Conservation (phyloP, 2,329 filamentous ascomycete genomes). For the Colletotrichum horii region DNA sequence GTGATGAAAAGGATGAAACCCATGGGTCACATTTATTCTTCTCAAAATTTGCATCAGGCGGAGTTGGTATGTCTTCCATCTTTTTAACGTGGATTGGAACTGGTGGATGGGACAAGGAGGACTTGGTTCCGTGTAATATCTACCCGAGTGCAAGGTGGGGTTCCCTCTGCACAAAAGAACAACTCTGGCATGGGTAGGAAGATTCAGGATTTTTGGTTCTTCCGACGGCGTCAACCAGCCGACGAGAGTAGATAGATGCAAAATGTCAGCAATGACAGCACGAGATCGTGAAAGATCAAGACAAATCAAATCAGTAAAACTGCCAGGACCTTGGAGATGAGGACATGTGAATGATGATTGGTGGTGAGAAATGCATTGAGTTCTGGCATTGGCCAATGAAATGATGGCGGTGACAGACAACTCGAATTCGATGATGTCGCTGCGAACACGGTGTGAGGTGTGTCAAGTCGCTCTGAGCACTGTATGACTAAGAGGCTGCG, state of each 20-base stretch:
- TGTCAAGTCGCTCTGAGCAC: neutral
- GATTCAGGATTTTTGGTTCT: neutral
- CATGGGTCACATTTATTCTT: neutral
- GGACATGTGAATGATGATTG: neutral
- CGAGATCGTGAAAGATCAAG: constrained; percentile 11
- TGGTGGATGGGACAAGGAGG: neutral
- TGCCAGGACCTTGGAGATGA: neutral
- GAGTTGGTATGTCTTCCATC: constrained; percentile 5
- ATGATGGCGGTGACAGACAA: constrained; percentile 8
- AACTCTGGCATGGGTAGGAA: neutral
- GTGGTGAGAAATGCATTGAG: neutral
- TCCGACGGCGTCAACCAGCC: neutral
- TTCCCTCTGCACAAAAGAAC: neutral
- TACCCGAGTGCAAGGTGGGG: neutral
- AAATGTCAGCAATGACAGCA: constrained; percentile 12
- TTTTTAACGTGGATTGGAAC: neutral
- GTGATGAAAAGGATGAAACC: neutral
- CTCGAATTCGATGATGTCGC: neutral
- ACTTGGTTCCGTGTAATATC: neutral
- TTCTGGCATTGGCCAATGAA: neutral
- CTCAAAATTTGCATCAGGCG: constrained; percentile 16
- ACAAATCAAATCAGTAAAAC: neutral
- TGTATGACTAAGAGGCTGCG: neutral
- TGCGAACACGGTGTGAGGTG: neutral
- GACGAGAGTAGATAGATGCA: constrained; percentile 12